A percentile compares a stretch with the other conserved stretches of the same genome.
Conservation (phyloP, 495 filamentous ascomycete genomes). For the Parathielavia appendiculata region DNA sequence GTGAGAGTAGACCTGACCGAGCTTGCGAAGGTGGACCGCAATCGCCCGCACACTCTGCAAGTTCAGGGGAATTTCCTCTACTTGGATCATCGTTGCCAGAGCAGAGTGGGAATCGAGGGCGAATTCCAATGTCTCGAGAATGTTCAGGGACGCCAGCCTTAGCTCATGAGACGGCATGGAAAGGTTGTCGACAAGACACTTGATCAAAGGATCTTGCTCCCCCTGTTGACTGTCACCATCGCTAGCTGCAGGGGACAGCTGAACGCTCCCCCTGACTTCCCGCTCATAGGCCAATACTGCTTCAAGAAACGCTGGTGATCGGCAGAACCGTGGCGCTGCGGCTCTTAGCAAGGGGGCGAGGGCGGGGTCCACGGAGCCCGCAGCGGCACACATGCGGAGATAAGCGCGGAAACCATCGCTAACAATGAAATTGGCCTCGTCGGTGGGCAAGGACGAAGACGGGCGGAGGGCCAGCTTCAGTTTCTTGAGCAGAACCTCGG, state of each 20-base stretch:
- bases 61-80: conserved; percentile 72
- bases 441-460: conserved; percentile 48
- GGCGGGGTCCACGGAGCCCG: conserved; percentile 46
- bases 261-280: conserved; percentile 38
- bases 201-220: conserved; percentile 51
- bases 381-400: conserved; percentile 45
- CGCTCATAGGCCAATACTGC: conserved; percentile 57
- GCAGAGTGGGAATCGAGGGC: conserved; percentile 37
- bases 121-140: conserved; percentile 51
- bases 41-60: conserved; percentile 68
- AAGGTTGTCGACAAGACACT: conserved; percentile 64
- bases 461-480: conserved; percentile 53
- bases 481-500: conserved; percentile 51
- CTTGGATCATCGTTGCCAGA: conserved; percentile 55
- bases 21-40: conserved; percentile 77
- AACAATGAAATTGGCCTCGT: conserved; percentile 54
- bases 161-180: conserved; percentile 65
- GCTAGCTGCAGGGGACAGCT: conserved; percentile 23
- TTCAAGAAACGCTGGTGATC: conserved; percentile 61
- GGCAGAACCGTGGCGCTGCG: conserved; percentile 57
- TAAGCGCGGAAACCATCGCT: conserved; percentile 53
- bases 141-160: conserved; percentile 62
- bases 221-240: conserved; percentile 39
- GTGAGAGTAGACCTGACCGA: conserved; percentile 57
- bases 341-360: conserved; percentile 55